These are phyloP conservation scores for Salix udensis DNA, from an alignment of 345 rosid species.

Conservation along the genomic window DNA sequence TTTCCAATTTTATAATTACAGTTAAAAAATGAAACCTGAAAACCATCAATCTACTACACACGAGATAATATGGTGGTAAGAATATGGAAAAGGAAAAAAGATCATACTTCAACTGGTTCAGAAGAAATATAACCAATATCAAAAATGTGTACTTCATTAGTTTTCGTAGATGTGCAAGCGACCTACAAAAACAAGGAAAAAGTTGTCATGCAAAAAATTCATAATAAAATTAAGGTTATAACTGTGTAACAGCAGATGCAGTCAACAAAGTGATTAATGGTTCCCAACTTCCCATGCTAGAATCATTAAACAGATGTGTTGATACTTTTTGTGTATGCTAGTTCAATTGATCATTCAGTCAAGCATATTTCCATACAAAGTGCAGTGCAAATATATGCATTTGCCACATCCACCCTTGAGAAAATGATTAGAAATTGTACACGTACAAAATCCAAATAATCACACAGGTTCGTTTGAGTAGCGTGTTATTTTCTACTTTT, in stretches of 20 bases:
- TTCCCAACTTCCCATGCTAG: not conserved
- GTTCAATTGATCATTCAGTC: too few relatives aligned
- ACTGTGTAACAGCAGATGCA: not conserved
- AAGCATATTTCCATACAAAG: too few relatives aligned
- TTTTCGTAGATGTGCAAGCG: slow-evolving; percentile 64
- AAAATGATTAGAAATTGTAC: not conserved
- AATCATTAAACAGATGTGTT: not conserved
- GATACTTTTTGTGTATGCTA: too few relatives aligned
- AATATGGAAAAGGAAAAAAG: not conserved
- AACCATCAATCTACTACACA: not conserved
- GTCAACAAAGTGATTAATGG: not conserved
- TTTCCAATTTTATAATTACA: not conserved
- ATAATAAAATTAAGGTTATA: not conserved
- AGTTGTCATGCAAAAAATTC: not conserved
- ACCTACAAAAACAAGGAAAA: slow-evolving; percentile 41
- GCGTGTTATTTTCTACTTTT: too few relatives aligned
- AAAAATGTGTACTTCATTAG: slow-evolving; percentile 53
- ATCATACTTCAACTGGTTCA: slow-evolving; percentile 68
- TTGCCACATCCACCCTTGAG: too few relatives aligned
- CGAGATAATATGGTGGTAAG: not conserved
- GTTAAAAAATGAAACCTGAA: not conserved
- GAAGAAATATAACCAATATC: slow-evolving; percentile 77
- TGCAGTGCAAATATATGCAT: too few relatives aligned
- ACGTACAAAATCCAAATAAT: not conserved
- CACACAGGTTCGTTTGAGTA: too few relatives aligned